These are phyloP conservation scores for Colletotrichum abscissum DNA, from an alignment of 2,329 filamentous ascomycete genomes.

Conservation along the genomic window DNA sequence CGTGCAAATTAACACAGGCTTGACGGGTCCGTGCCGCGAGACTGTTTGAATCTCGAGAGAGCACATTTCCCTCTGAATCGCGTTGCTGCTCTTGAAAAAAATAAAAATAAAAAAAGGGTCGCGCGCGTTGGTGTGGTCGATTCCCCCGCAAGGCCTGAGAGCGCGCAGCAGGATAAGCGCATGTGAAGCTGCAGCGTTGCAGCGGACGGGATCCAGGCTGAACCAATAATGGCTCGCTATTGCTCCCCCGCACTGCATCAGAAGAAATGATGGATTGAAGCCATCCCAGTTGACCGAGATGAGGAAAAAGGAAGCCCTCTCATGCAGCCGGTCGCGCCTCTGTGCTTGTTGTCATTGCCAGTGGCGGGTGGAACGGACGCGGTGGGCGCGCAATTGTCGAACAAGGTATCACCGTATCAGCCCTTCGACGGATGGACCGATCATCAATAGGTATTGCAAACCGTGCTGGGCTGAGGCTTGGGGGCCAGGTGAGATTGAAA, in stretches of 20 bases:
- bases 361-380: constrained; percentile 5
- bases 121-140: constrained; percentile 5
- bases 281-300: constrained; percentile 5
- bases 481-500: constrained; percentile 12
- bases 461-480: background rate
- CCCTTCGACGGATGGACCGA: background rate
- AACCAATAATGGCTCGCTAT: constrained; percentile 13
- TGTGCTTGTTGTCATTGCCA: constrained; percentile 6
- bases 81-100: background rate
- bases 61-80: background rate
- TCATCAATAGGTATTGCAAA: background rate
- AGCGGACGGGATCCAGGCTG: constrained; percentile 14
- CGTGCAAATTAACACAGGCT: background rate
- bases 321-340: background rate
- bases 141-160: constrained; percentile 29
- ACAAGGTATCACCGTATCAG: background rate
- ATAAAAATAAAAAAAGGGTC: background rate
- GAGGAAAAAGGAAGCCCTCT: constrained; percentile 1
- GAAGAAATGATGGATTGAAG: constrained; percentile 7
- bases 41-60: constrained; percentile 14
- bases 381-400: constrained; percentile 6
- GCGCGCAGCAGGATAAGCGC: background rate
- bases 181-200: constrained; percentile 10
- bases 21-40: background rate
- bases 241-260: constrained; percentile 17